A percentile compares a stretch with the other conserved stretches of the same genome.
Evolutionary conservation across 192 early-diverging fungal species (phyloP).

Genomic region (Dispira simplex): DNA sequence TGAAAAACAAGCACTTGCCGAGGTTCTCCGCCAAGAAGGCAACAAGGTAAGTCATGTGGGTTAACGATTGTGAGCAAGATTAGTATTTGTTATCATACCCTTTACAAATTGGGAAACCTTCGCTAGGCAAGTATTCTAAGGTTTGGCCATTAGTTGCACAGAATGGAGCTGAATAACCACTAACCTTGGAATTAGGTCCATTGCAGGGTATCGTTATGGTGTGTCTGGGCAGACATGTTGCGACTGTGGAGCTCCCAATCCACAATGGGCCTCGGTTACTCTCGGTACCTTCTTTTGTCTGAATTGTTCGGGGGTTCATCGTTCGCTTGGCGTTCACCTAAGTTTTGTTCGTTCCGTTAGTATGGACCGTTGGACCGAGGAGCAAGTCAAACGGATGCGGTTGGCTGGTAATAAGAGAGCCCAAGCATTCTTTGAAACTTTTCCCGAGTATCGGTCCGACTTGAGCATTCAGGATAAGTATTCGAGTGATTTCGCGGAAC

Average conservation of each 20-base stretch:
- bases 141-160: too few species aligned
- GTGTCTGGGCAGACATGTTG: too few species aligned
- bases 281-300: conserved; percentile 94
- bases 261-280: conserved; percentile 84
- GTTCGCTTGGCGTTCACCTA: conserved; percentile 62
- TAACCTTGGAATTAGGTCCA: too few species aligned
- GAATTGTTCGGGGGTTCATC: conserved; percentile 84
- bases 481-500: conserved; percentile 63
- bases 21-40: too few species aligned
- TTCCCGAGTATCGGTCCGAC: conserved; percentile 53
- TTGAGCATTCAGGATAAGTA: conserved; percentile 82
- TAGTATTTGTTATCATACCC: too few species aligned
- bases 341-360: conserved; percentile 97
- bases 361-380: conserved; percentile 96
- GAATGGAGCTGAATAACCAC: too few species aligned
- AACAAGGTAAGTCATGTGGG: too few species aligned
- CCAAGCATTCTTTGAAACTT: conserved; percentile 67
- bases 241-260: conserved; percentile 30
- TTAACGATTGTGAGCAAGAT: too few species aligned
- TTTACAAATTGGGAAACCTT: too few species aligned
- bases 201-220: too few species aligned
- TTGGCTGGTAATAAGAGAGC: conserved; percentile 81
- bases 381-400: conserved; percentile 91
- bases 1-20: too few species aligned
- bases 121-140: too few species aligned